Conservation (phyloP, 352 stramenopile genomes). For the Globisporangium orthogonon region DNA sequence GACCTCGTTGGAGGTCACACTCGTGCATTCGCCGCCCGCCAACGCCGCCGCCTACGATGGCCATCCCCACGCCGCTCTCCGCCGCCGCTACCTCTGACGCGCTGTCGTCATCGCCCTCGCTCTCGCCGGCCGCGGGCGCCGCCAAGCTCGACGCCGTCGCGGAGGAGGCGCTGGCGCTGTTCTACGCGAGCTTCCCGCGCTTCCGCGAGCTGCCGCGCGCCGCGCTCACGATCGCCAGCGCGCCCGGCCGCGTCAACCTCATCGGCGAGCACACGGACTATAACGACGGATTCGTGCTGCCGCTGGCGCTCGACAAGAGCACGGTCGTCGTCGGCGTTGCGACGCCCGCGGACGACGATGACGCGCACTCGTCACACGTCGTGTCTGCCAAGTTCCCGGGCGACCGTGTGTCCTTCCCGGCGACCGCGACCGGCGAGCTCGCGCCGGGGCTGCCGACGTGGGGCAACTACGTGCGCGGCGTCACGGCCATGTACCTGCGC, state of each 20-base stretch:
- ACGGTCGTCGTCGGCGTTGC: slow-evolving; percentile 79
- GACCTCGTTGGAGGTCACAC: not conserved
- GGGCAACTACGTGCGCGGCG: slow-evolving; percentile 93
- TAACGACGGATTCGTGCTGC: slow-evolving; percentile 94
- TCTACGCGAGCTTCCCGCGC: slow-evolving; percentile 48
- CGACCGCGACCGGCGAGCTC: slow-evolving; percentile 38
- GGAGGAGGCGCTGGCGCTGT: slow-evolving; percentile 52
- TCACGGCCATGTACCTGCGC: slow-evolving; percentile 88
- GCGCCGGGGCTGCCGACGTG: slow-evolving; percentile 59
- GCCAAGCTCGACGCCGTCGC: slow-evolving; percentile 23
- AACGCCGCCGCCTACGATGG: not conserved
- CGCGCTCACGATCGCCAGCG: slow-evolving; percentile 51
- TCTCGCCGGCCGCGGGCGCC: slow-evolving; percentile 1
- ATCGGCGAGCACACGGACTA: slow-evolving; percentile 97
- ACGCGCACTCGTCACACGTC: slow-evolving; percentile 23
- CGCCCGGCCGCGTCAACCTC: slow-evolving; percentile 94
- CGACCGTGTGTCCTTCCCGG: slow-evolving; percentile 40
- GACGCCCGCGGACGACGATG: slow-evolving; percentile 20
- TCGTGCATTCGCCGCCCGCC: no score
- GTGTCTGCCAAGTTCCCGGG: slow-evolving; percentile 57
- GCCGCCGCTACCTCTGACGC: not conserved
- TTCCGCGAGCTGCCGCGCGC: slow-evolving; percentile 25
- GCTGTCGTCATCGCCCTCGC: not conserved
- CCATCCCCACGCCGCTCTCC: not conserved
- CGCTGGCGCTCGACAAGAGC: slow-evolving; percentile 89